Evolutionary conservation across 148 eudicot species (phyloP).

Genomic region (Pharnaceum exiguum): DNA sequence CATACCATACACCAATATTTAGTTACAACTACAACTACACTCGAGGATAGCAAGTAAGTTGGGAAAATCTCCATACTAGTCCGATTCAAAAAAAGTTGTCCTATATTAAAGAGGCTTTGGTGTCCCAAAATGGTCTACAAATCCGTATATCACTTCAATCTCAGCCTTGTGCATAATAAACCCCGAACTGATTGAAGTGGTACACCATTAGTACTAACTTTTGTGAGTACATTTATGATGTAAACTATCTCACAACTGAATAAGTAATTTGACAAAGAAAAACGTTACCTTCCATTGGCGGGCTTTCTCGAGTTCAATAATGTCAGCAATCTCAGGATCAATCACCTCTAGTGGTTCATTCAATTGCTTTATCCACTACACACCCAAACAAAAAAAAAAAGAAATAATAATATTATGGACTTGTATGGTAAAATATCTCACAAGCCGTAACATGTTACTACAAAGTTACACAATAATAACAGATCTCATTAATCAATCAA

Average conservation of each 20-base stretch:
- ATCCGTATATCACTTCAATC: no score
- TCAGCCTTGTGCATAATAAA: no score
- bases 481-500: not conserved
- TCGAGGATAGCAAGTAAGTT: no score
- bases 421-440: no score
- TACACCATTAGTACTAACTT: not conserved
- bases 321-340: conserved; percentile 96
- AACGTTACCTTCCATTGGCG: conserved; percentile 90
- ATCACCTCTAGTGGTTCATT: conserved; percentile 85
- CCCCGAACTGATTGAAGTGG: no score
- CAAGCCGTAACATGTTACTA: no score
- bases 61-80: no score
- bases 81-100: no score
- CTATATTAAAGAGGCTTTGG: no score
- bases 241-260: not conserved
- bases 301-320: conserved; percentile 89
- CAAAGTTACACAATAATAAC: not conserved
- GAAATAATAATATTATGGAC: not conserved
- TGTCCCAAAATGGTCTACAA: no score
- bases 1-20: no score
- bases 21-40: no score
- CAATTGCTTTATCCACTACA: conserved; percentile 95
- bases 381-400: not conserved
- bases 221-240: not conserved
- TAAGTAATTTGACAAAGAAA: not conserved